A percentile compares a stretch with the other conserved stretches of the same genome.
Conservation (phyloP, 805 yeast species). For the Starmerella potacharoeniae region DNA sequence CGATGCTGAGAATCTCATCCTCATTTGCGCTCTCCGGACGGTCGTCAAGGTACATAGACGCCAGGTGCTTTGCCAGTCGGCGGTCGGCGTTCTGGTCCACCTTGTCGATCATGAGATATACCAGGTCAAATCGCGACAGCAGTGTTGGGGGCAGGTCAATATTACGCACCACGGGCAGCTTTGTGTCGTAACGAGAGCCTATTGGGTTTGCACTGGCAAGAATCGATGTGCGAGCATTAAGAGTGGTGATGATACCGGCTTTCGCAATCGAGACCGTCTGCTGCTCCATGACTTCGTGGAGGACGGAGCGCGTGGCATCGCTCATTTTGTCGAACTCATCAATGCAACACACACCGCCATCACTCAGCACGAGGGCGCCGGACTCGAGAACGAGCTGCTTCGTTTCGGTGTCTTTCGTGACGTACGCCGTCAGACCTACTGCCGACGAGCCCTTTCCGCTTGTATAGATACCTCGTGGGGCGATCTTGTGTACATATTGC, state of each 20-base stretch:
- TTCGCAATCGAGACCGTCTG: constrained; percentile 97
- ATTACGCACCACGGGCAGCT: constrained; percentile 84
- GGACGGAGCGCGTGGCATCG: constrained; percentile 83
- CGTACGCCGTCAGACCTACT: constrained; percentile 95
- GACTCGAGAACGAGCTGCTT: constrained; percentile 85
- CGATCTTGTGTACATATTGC: constrained; percentile 91
- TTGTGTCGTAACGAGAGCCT: constrained; percentile 90
- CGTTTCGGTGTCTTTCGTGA: constrained; percentile 88
- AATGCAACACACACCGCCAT: constrained; percentile 97
- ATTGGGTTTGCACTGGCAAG: constrained; percentile 96
- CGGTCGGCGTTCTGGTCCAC: constrained; percentile 81
- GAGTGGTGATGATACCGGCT: constrained; percentile 94
- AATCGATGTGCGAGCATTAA: constrained; percentile 92
- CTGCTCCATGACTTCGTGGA: constrained; percentile 99
- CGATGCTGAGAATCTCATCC: constrained; percentile 68
- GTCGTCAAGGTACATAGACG: constrained; percentile 86
- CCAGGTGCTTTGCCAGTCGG: constrained; percentile 78
- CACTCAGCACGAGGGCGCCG: constrained; percentile 93
- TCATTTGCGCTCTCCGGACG: constrained; percentile 58
- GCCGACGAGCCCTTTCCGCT: constrained; percentile 99
- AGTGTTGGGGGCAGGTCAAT: constrained; percentile 96
- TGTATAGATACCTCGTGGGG: constrained; percentile 96
- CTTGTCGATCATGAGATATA: constrained; percentile 80
- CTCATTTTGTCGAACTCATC: constrained; percentile 98
- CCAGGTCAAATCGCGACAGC: constrained; percentile 87